Evolutionary conservation across 495 filamentous ascomycete genomes (phyloP), one percentile per base, ranked within the genome.

Genomic region (Niebla homalea): DNA sequence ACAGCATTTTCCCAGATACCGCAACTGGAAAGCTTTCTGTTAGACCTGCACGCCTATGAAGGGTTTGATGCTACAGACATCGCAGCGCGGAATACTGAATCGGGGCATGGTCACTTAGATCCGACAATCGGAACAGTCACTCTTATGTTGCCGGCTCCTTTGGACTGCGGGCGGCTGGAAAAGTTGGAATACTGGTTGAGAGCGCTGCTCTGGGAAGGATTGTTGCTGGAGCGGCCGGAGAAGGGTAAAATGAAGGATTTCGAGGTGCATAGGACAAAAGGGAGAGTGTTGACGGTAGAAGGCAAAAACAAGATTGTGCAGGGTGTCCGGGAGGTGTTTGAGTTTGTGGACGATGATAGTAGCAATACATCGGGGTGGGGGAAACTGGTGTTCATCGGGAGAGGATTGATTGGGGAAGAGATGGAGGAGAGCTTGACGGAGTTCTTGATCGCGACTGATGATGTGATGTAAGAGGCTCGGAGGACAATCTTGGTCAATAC

Each of bases 31-130:
- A 88, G 85, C 10, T 74, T 90, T 49, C 66, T 98, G 4, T 67
- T 98, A 26, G 92, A 96, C 64, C 67, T 97, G 19, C 89, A 95
- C 64, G 93, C 92, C 1, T 98, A 96, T 60, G 87, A 97, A 57
- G 71, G 81, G 53, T 78, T 94, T 3, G 76, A 78, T 20, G 74
- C 70, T 41, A 61, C 92, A 26, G 79, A 87, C 11, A 23, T 55
- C 75, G 79, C 49, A 65, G 73, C 16, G 68, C 66, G 37, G 82
- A 82, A 62, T 32, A 32, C 7, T 12, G 29, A 32, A 12, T 32
- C 29, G 2, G 84, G 83, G 0, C 80, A 87, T 59, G 84, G 83
- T 59, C 81, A 87, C 65, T 73, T 96, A 29, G 92, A 97, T 66
- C 84, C 86, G 47, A 81, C 84, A 1, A 96, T 98, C 55, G 87